Evolutionary conservation across 2,329 filamentous ascomycete genomes (phyloP), one percentile per base, ranked within the genome.

Genomic region (Phialophora verrucosa): DNA sequence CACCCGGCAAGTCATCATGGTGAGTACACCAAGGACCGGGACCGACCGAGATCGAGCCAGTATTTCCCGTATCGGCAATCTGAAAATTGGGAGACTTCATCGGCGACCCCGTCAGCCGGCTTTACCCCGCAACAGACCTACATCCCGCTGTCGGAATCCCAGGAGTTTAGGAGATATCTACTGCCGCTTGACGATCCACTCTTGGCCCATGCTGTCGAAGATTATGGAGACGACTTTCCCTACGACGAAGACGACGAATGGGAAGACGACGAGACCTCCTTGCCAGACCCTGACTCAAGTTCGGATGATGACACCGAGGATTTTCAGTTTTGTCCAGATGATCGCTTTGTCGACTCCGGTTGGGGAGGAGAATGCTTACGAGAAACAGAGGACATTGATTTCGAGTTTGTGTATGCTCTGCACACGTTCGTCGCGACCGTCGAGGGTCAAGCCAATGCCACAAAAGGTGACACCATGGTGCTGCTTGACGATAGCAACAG

Each of bases 391-490:
- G 95, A 99, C 76, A 99, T 99, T 80, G 95, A 99, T 84, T 98
- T 99, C 83, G 94, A 98, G 78, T 98, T 98, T 81, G 95, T 99
- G 68, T 99, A 99, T 81, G 95, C 95, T 31, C 84, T 99, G 65
- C 95, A 98, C 78, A 99, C 94, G 2, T 99, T 99, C 75, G 91
- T 97, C 71, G 95, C 95, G 31, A 98, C 95, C 0, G 95, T 99
- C 57, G 95, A 99, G 80, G 95, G 95, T 31, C 95, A 99, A 80
- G 95, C 95, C 69, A 99, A 98, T 82, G 95, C 95, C 66, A 96
- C 92, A 38, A 99, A 99, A 80, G 95, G 95, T 59, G 95, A 99
- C 76, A 98, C 94, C 14, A 99, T 99, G 95, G 94, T 98, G 62
- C 84, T 99, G 70, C 86, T 99, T 25, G 95, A 99, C 75, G 95